Evolutionary conservation across 2,329 filamentous ascomycete genomes (phyloP), one percentile per base, ranked within the genome.

Genomic region (Aspergillus ruber): DNA sequence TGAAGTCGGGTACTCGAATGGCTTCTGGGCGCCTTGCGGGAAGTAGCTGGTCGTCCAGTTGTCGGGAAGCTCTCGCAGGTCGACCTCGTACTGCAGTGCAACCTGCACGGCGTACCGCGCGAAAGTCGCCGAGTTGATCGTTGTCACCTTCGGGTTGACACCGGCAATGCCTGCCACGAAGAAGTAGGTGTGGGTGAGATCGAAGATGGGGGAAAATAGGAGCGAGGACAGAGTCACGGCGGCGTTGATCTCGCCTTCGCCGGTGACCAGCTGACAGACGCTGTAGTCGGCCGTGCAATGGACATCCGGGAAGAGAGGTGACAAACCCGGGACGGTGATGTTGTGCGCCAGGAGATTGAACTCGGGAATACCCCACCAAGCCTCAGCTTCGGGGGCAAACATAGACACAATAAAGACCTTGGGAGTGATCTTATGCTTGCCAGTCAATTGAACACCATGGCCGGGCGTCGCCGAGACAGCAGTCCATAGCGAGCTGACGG

Each of bases 1-100:
- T 48, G 67, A 74, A 40, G 60, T 64, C 0, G 84, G 83, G 52
- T 83, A 84, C 41, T 81, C 63, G 40, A 74, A 65, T 0, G 84
- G 82, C 5, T 61, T 55, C 20, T 72, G 63, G 18, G 76, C 72
- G 13, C 83, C 85, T 57, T 81, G 82, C 1, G 83, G 78, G 25
- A 89, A 74, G 62, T 89, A 89, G 4, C 85, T 84, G 0, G 83
- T 85, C 1, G 76, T 70, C 67, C 77, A 88, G 63, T 82, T 83
- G 1, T 61, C 60, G 0, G 84, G 83, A 29, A 87, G 78, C 51
- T 88, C 84, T 29, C 85, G 78, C 1, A 79, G 70, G 56, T 89
- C 85, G 51, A 90, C 80, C 65, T 90, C 86, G 54, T 88, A 86
- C 64, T 90, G 85, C 45, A 89, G 71, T 0, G 82, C 85, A 2